Evolutionary conservation across 2,329 filamentous ascomycete genomes (phyloP).

Genomic region (Exophiala sp.): DNA sequence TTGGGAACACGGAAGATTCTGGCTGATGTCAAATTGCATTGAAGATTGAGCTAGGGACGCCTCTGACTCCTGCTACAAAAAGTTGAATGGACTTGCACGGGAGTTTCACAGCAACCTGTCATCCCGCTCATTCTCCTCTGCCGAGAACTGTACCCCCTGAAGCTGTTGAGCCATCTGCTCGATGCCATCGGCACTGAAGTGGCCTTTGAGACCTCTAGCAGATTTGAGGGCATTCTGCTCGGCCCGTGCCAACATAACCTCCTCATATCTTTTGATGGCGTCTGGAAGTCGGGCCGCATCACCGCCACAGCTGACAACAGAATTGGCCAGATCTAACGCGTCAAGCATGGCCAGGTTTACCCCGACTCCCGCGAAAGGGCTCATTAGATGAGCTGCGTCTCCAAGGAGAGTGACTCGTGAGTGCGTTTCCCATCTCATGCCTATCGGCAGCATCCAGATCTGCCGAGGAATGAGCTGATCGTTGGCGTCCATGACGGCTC

Average conservation of each 20-base stretch:
- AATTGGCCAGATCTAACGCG: conserved; percentile 20
- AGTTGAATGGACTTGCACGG: too few species aligned
- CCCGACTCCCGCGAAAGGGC: conserved; percentile 24
- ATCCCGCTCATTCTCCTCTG: background rate
- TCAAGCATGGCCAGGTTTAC: conserved; percentile 26
- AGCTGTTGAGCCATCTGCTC: conserved; percentile 12
- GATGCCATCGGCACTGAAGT: conserved; percentile 18
- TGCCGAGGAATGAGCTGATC: conserved; percentile 39
- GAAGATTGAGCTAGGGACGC: background rate
- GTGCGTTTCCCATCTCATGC: conserved; percentile 44
- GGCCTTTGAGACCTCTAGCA: conserved; percentile 12
- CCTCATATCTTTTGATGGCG: conserved; percentile 28
- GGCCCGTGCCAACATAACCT: conserved; percentile 27
- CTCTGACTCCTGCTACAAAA: too few species aligned
- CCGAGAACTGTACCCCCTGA: too few species aligned
- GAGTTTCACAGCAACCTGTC: background rate
- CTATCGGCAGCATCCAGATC: conserved; percentile 51
- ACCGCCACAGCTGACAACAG: conserved; percentile 23
- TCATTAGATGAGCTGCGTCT: conserved; percentile 23
- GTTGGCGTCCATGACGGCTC: conserved; percentile 40
- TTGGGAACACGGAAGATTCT: too few species aligned
- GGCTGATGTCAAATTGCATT: too few species aligned
- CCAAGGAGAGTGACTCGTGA: conserved; percentile 52
- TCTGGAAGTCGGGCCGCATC: conserved; percentile 16
- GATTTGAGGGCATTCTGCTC: conserved; percentile 17